These are phyloP conservation scores for Tephrocybe sp. DNA, from an alignment of 768 basidiomycete species.

Conservation along the genomic window DNA sequence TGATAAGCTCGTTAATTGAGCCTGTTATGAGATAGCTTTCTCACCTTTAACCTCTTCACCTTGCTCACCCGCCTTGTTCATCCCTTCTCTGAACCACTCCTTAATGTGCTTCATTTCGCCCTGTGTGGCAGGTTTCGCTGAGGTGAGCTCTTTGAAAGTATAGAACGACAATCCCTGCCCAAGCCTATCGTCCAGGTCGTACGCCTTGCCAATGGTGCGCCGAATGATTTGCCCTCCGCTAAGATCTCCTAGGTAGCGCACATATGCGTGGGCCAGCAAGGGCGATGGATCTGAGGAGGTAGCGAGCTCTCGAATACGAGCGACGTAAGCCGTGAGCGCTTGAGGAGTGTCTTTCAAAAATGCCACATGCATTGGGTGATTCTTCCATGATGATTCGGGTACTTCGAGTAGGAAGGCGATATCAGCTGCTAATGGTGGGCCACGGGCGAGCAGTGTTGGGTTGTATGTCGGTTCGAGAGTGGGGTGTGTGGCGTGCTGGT, in stretches of 20 bases:
- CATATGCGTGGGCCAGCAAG: constrained; percentile 76
- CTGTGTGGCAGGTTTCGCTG: constrained; percentile 41
- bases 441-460: constrained; percentile 64
- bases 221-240: constrained; percentile 76
- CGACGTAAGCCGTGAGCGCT: constrained; percentile 49
- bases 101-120: constrained; percentile 74
- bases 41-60: constrained; percentile 41
- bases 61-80: constrained; percentile 48
- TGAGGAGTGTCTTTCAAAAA: constrained; percentile 46
- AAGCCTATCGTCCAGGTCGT: constrained; percentile 50
- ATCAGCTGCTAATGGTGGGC: constrained; percentile 58
- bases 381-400: constrained; percentile 49
- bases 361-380: constrained; percentile 49
- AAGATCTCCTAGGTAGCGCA: constrained; percentile 80
- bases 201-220: constrained; percentile 61
- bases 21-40: constrained; percentile 5
- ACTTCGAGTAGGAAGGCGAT: constrained; percentile 59
- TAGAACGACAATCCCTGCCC: constrained; percentile 66
- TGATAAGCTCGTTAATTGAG: not conserved
- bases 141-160: constrained; percentile 57
- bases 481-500: constrained; percentile 58
- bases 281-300: constrained; percentile 42
- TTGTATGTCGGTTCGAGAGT: constrained; percentile 69
- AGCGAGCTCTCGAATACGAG: constrained; percentile 49
- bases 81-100: constrained; percentile 61